Percentiles rank a stretch among this genome's conserved stretches.
Conservation (phyloP, 179 eudicot species). For the Sideroxylon spinosum region DNA sequence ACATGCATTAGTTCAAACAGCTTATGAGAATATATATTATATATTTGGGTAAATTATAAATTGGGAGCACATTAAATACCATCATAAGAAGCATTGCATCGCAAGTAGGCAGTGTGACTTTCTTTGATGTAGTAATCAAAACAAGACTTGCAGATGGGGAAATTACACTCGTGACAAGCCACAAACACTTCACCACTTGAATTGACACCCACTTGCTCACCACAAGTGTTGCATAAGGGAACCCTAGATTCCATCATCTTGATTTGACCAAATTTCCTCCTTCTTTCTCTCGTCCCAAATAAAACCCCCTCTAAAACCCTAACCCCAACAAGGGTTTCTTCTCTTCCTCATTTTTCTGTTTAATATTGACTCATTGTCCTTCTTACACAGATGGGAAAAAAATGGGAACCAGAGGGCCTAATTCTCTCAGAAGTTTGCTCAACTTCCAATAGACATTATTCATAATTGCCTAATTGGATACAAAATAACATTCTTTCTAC, state of each 20-base stretch:
- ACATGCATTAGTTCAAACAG: background rate
- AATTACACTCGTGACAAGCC: slow-evolving; percentile 78
- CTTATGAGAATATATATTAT: background rate
- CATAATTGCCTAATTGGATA: too few species aligned
- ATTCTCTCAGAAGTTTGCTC: too few species aligned
- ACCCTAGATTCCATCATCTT: slow-evolving; percentile 78
- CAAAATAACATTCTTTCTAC: too few species aligned
- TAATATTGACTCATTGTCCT: too few species aligned
- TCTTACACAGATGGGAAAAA: too few species aligned
- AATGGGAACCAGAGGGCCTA: too few species aligned
- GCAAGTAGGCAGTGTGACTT: slow-evolving; percentile 61
- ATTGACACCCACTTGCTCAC: slow-evolving; percentile 57
- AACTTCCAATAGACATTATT: too few species aligned
- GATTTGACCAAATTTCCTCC: background rate
- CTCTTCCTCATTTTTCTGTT: background rate
- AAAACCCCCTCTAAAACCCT: background rate
- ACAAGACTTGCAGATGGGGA: slow-evolving; percentile 71
- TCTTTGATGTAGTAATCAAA: slow-evolving; percentile 69
- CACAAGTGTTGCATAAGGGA: slow-evolving; percentile 72
- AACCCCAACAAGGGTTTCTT: slow-evolving; percentile 1
- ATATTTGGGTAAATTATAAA: background rate
- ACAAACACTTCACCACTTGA: slow-evolving; percentile 71
- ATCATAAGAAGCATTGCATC: slow-evolving; percentile 58
- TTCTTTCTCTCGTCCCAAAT: background rate
- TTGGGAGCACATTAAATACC: slow-evolving; percentile 34